Base-by-base conservation (phyloP, 768 basidiomycete species). In the Leccinum longicurvipes region DNA sequence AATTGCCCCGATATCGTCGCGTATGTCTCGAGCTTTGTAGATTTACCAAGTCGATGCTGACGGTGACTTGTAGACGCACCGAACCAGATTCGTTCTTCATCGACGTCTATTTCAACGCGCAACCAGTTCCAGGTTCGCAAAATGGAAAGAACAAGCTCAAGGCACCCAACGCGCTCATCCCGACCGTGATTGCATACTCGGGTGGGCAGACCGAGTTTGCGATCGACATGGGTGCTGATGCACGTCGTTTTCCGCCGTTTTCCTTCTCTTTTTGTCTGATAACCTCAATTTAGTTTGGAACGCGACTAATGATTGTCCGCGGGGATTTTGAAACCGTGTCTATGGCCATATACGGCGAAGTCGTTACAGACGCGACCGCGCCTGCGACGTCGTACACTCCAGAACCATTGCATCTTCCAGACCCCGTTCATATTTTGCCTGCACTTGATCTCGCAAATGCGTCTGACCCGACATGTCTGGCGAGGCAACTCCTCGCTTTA, bases 301-400 rank as follows among this genome's bases (percentile, higher is more conserved):
- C 89, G 21, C 85, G 90, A 44, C 75, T 92, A 28, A 84, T 93
- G 80, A 87, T 92, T 55, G 77, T 93, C 58, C 86, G 85, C 63
- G 91, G 90, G n/a, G 74, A 80, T 32, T 91, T 90, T 67, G 73
- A 81, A 48, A 75, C 73, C 55, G 72, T 89, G 19, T 88, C 89
- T 6, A 70, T 69, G 61, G 68, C 64, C 50, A 75, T 79, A 56
- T 80, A 80, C 50, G 80, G 80, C 21, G 80, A 88, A 29, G 63
- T 82, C 14, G 76, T 83, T 17, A 71, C 78, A 12, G 84, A 87
- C 31, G 54, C 68, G 3, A 60, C 72, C 8, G 62, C 69, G 4
- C 53, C 77, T 8, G 68, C 67, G 11, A 59, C 70, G 2, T 64
- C 69, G 12, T 82, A 82, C 65, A 72, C 78, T 55, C 76, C 82